phyloP scores from a whole-genome alignment of 257 asterid species.

The Haberlea rhodopensis region DNA sequence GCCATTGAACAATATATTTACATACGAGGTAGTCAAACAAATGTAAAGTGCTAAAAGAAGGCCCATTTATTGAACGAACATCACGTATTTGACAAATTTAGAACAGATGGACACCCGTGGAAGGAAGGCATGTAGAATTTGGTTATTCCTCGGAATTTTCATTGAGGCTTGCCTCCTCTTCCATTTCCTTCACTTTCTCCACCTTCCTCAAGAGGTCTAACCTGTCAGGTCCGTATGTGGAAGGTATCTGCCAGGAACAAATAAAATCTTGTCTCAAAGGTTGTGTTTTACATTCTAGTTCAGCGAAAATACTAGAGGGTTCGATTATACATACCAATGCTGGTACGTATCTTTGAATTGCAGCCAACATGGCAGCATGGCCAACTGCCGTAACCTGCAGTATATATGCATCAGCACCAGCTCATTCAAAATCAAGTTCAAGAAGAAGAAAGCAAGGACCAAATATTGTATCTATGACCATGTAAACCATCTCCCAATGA shows the following conservation, averaged over 20 bases:
- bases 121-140: not conserved
- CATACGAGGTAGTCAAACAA: constrained; percentile 39
- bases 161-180: constrained; percentile 48
- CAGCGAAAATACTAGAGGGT: constrained; percentile 10
- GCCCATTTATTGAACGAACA: constrained; percentile 45
- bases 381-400: constrained; percentile 97
- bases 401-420: constrained; percentile 23
- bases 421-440: constrained; percentile 21
- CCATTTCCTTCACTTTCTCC: constrained; percentile 89
- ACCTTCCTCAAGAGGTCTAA: constrained; percentile 90
- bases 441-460: constrained; percentile 17
- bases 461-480: constrained; percentile 2
- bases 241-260: constrained; percentile 70
- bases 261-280: constrained; percentile 23
- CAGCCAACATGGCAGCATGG: constrained; percentile 97
- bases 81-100: constrained; percentile 57
- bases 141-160: constrained; percentile 49
- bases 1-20: constrained; percentile 44
- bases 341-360: constrained; percentile 88
- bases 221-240: constrained; percentile 93
- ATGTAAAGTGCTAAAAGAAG: constrained; percentile 30
- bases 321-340: constrained; percentile 54
- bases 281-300: constrained; percentile 4
- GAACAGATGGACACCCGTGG: constrained; percentile 74
- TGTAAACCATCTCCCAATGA: not conserved